A percentile compares a stretch with the other conserved stretches of the same genome.
Conservation (phyloP, 495 filamentous ascomycete species). For the Terfezia claveryi region DNA sequence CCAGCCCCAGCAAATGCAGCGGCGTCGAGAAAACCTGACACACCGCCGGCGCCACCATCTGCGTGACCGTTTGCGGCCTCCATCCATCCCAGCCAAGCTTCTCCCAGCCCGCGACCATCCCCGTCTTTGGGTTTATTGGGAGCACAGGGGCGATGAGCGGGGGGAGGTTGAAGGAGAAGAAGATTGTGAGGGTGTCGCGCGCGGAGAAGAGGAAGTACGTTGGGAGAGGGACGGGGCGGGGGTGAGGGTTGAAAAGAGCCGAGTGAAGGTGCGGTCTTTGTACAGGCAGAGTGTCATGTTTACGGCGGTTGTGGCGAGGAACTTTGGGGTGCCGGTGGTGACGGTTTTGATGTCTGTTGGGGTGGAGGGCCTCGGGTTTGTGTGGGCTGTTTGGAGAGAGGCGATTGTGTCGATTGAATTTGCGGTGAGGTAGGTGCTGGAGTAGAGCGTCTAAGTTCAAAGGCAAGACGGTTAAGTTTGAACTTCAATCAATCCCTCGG, state of each 20-base stretch:
- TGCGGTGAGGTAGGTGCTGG: conserved; percentile 74
- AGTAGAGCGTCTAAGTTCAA: conserved; percentile 42
- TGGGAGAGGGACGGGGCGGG: conserved; percentile 33
- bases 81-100: conserved; percentile 30
- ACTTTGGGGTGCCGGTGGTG: conserved; percentile 58
- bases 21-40: conserved; percentile 71
- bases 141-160: conserved; percentile 44
- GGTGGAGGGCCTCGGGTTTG: conserved; percentile 7
- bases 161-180: conserved; percentile 82
- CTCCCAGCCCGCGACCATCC: conserved; percentile 27
- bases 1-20: conserved; percentile 69
- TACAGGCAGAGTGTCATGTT: conserved; percentile 83
- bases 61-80: conserved; percentile 36
- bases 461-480: background rate
- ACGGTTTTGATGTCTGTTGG: conserved; percentile 23
- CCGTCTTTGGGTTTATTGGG: conserved; percentile 19
- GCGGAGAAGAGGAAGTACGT: conserved; percentile 62
- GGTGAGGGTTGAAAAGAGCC: conserved; percentile 46
- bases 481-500: no score
- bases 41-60: conserved; percentile 58
- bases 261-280: conserved; percentile 75
- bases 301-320: conserved; percentile 55
- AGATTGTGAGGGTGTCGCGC: conserved; percentile 79
- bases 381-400: conserved; percentile 37
- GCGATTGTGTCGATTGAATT: conserved; percentile 67